Evolutionary conservation across 1,139 yeast species (phyloP).

Genomic region (Candida anutae): DNA sequence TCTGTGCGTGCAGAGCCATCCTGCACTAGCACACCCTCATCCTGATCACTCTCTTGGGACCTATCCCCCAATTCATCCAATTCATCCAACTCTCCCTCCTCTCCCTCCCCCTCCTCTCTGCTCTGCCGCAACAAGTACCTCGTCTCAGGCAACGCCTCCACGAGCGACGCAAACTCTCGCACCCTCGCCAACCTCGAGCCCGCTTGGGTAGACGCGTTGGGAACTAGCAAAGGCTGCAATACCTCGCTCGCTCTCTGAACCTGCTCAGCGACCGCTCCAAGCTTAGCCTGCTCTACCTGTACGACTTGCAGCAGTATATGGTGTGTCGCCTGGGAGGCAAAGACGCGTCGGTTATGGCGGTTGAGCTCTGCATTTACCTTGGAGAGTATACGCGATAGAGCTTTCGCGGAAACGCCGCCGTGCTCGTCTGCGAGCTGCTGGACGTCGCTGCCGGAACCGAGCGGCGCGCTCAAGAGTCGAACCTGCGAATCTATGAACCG

Average conservation of each 20-base stretch:
- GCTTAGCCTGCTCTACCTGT: constrained; percentile 24
- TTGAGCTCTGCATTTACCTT: constrained; percentile 21
- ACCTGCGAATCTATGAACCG: constrained; percentile 23
- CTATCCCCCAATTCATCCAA: not conserved
- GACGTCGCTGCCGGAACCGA: constrained; percentile 7
- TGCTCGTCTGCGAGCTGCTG: constrained; percentile 7
- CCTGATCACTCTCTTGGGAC: no score
- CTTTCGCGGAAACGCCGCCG: constrained; percentile 3
- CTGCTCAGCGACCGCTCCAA: constrained; percentile 20
- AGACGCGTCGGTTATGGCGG: constrained; percentile 22
- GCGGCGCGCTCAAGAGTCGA: constrained; percentile 17
- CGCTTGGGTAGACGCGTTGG: constrained; percentile 13
- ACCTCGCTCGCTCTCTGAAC: constrained; percentile 15
- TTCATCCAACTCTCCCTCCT: constrained; percentile 3
- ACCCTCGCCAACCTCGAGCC: constrained; percentile 7
- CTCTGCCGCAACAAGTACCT: constrained; percentile 17
- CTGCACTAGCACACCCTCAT: no score
- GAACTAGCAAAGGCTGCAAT: constrained; percentile 24
- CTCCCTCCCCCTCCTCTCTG: constrained; percentile 4
- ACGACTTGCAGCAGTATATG: constrained; percentile 31
- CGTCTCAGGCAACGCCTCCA: constrained; percentile 27
- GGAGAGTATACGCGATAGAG: constrained; percentile 11
- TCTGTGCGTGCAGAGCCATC: constrained; percentile 1
- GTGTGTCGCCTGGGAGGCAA: constrained; percentile 23
- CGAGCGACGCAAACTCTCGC: constrained; percentile 16